Conservation (phyloP, 352 stramenopile species). For the Stephanocyclus meneghinianus region DNA sequence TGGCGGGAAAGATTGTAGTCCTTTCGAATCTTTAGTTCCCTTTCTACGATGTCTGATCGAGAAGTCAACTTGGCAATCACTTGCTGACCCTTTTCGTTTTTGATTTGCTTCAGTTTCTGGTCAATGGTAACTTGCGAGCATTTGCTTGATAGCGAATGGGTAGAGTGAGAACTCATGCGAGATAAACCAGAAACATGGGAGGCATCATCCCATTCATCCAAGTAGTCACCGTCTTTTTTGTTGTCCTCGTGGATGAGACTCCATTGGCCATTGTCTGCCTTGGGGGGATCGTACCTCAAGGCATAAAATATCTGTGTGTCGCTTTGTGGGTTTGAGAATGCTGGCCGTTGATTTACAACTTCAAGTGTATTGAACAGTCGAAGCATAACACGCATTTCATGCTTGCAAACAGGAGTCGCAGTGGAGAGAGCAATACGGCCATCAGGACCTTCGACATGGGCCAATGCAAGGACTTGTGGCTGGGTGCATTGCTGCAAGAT, state of each 20-base stretch:
- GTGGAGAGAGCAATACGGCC: conserved; percentile 77
- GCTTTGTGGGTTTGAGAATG: conserved; percentile 77
- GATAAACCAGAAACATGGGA: conserved; percentile 67
- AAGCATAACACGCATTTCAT: conserved; percentile 82
- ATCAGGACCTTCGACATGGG: conserved; percentile 78
- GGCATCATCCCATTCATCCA: conserved; percentile 77
- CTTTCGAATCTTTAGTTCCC: conserved; percentile 79
- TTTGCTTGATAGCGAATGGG: conserved; percentile 34
- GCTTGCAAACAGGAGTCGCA: conserved; percentile 79
- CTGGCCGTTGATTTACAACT: conserved; percentile 81
- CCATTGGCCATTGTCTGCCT: conserved; percentile 63
- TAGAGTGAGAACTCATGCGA: conserved; percentile 65
- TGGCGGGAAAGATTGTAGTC: conserved; percentile 80
- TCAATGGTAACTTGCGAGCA: conserved; percentile 66
- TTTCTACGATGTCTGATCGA: conserved; percentile 79
- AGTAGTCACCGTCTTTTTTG: conserved; percentile 68
- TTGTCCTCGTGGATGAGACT: conserved; percentile 73
- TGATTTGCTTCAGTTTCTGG: conserved; percentile 76
- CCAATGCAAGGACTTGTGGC: conserved; percentile 79
- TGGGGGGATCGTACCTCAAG: conserved; percentile 77
- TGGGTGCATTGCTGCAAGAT: conserved; percentile 81
- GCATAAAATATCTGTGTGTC: conserved; percentile 84
- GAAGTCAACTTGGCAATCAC: conserved; percentile 80
- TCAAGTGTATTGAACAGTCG: conserved; percentile 83
- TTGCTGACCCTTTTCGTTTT: conserved; percentile 79